Evolutionary conservation across 805 yeast species (phyloP), one percentile per base, ranked within the genome.

Genomic region (Priceomyces haplophilus): DNA sequence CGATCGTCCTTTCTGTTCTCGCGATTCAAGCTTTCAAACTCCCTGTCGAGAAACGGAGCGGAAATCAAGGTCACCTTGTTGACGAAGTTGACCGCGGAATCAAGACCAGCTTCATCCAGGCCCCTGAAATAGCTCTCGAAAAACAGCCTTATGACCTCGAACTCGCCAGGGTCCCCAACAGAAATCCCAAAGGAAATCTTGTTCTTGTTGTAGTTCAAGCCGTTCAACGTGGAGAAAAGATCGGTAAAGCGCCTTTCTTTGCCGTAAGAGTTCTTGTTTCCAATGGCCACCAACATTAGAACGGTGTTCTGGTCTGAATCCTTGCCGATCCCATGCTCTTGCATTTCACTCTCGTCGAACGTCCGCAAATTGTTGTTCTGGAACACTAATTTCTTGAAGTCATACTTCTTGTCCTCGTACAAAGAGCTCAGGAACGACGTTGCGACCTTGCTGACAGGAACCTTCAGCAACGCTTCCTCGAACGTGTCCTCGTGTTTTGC

Each of bases 1-100:
- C 38, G 39, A 35, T 56, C 61, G 6, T 49, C 42, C 37, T 63
- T 69, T 37, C 69, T 53, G 30, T 55, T 45, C 8, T 44, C 48
- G 17, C 61, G 49, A 3, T 30, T 46, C n/a, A 42, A 46, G 23
- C 54, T 36, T 18, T 47, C 43, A 23, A 44, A 48, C 6, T 52
- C 46, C 3, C 51, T 40, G 41, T 67, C 72, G 18, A 68, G 50
- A 34, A 65, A 61, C 8, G 71, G 72, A 1, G 73, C 72, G 32
- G 51, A 44, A 1, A 67, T 8, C 17, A 68, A 35, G 5, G 64
- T 59, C 1, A 68, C 56, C 42, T 50, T 51, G 17, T 43, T 41
- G 17, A 50, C 30, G 21, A 33, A 35, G 23, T 42, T 39, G 16
- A 20, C 24, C 10, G 24, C 12, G 7, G 2, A 24, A 19, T 8